Base-by-base conservation (phyloP, 441 rosid species). In the Breynia disticha region DNA sequence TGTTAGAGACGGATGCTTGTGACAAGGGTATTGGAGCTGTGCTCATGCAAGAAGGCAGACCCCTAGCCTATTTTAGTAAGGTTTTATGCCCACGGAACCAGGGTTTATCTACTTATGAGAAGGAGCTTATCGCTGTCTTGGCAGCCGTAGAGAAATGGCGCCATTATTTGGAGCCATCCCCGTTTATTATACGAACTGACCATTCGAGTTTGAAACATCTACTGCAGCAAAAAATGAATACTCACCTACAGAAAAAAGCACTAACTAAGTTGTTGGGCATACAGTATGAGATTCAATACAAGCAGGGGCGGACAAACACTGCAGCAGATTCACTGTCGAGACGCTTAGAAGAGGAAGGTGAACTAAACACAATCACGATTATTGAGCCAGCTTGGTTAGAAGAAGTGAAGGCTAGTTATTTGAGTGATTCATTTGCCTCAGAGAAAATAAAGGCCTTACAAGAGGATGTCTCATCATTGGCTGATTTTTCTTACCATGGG, bases 11-110 rank as follows among this genome's bases (percentile, higher is more conserved):
- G 8, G 0, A 48, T 38, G 17, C 24, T 0, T 19, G 16, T 19
- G 12, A 4, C 0, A 1, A 0, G 0, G 15, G 17, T 13, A 2
- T 41, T 0, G 5, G 41, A 1, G 42, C 12, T 1, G 17, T 59
- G 0, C 8, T 57, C 5, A 16, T 19, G 4, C 8, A 21, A 5
- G 0, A 16, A 12, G 38, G 37, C 0, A n/a, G 11, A 2, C 16
- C 41, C 9, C 3, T 49, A 11, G 16, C 38, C 0, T 49, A 19
- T 7, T 32, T 48, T 0, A 37, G 17, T 1, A 48, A 22, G 12
- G 12, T 16, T 4, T 11, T 39, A 2, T 0, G 20, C 12, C 41
- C 20, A 0, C 14, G 1, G 4, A 7, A 48, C 1, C 0, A 1
- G 0, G 16, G 47, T 0, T 0, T 47, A 1, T 56, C 28, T 5